Evolutionary conservation across 192 early-diverging fungal species (phyloP), one percentile per base, ranked within the genome.

Genomic region (Gonapodya sp.): DNA sequence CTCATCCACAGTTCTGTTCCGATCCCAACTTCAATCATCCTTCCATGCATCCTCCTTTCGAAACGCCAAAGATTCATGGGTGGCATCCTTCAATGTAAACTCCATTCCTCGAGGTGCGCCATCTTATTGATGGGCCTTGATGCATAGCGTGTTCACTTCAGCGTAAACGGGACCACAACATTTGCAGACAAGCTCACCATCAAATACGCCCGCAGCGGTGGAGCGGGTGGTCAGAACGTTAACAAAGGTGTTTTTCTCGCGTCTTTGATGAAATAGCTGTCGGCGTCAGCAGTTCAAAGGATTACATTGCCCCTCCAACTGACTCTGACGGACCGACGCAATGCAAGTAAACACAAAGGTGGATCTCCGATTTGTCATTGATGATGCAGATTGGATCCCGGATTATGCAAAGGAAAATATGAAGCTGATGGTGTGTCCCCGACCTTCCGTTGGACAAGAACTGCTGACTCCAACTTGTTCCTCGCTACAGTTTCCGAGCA

Each of bases 141-240:
- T n/a, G n/a, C n/a, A n/a, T n/a, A n/a, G n/a, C n/a, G n/a, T n/a
- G n/a, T n/a, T n/a, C n/a, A n/a, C n/a, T n/a, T n/a, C n/a, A n/a
- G n/a, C n/a, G n/a, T n/a, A n/a, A n/a, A n/a, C n/a, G n/a, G n/a
- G n/a, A n/a, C n/a, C n/a, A n/a, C n/a, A n/a, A n/a, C n/a, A n/a
- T n/a, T 33, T 2, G 18, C 30, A 34, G 75, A 77, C 8, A 18
- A 77, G 31, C 75, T 77, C 75, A 32, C 75, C 30, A 77, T 77
- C 75, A 77, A 77, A 34, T 77, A 31, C 31, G 34, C 34, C 18
- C 75, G 75, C 75, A 77, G 75, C 83, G 90, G 94, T 83, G 95
- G 94, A 1, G 94, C 95, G 14, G 95, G 95, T 33, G 95, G 95
- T 31, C 94, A 97, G 82, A 95, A 97, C 83, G 95, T 97, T 35